phyloP scores from a whole-genome alignment of 495 filamentous ascomycete genomes.

The Lineolata rhizophorae region DNA sequence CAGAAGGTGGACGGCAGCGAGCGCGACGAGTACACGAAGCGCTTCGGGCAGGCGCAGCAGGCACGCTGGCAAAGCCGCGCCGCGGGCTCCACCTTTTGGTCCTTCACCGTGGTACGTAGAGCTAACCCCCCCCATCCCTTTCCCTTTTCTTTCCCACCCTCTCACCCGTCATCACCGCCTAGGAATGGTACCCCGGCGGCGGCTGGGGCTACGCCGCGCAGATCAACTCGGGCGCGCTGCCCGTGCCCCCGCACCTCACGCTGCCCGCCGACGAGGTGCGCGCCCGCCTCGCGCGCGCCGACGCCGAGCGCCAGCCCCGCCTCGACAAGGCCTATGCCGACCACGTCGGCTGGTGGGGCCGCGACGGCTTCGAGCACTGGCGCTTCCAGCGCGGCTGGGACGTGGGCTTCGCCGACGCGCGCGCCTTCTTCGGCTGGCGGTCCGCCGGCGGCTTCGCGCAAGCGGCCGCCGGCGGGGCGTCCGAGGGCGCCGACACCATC shows the following conservation, averaged over 20 bases:
- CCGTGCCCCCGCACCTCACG: slow-evolving; percentile 15
- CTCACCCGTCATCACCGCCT: neutral
- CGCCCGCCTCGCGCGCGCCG: slow-evolving; percentile 14
- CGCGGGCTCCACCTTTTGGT: slow-evolving; percentile 31
- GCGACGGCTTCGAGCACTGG: slow-evolving; percentile 24
- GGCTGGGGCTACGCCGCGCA: slow-evolving; percentile 31
- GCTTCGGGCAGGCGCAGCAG: slow-evolving; percentile 26
- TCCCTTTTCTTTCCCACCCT: too few species aligned
- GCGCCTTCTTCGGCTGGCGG: slow-evolving; percentile 23
- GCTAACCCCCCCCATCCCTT: slow-evolving; percentile 1
- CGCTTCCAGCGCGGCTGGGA: slow-evolving; percentile 30
- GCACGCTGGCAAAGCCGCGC: slow-evolving; percentile 21
- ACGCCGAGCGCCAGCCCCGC: slow-evolving; percentile 12
- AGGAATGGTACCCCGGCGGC: slow-evolving; percentile 13
- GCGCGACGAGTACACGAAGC: slow-evolving; percentile 15
- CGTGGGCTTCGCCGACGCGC: slow-evolving; percentile 27
- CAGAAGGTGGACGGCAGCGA: slow-evolving; percentile 11
- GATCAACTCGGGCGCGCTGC: slow-evolving; percentile 19
- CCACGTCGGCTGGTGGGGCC: slow-evolving; percentile 25
- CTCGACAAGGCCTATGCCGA: slow-evolving; percentile 12
- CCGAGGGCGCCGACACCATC: slow-evolving; percentile 30
- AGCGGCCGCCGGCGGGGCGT: slow-evolving; percentile 8
- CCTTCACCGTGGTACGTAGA: slow-evolving; percentile 25
- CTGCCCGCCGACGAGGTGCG: slow-evolving; percentile 16
- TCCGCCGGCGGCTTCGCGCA: neutral